Conservation (phyloP, 768 basidiomycete species). For the Serendipita sp. region DNA sequence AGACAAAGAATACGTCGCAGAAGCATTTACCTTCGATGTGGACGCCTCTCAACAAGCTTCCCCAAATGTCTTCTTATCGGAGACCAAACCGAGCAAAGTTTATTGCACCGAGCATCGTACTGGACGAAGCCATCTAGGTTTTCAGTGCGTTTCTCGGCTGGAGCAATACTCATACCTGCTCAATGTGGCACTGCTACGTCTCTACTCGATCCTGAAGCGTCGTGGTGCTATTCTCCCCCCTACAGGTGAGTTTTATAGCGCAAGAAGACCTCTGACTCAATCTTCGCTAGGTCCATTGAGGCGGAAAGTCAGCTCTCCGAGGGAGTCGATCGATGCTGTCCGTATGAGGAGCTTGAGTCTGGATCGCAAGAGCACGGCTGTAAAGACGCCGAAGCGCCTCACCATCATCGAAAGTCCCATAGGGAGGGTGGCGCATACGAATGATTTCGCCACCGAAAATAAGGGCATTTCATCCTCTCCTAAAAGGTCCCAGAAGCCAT, state of each 20-base stretch:
- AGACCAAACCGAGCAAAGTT: constrained; percentile 18
- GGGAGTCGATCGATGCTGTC: constrained; percentile 81
- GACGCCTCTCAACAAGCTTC: no score
- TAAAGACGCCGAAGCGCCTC: constrained; percentile 80
- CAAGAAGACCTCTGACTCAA: background rate
- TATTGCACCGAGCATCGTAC: constrained; percentile 68
- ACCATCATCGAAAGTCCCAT: constrained; percentile 92
- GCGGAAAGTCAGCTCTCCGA: constrained; percentile 14
- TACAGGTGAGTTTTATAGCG: background rate
- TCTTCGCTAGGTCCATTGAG: background rate
- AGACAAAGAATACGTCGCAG: background rate
- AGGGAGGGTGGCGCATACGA: constrained; percentile 60
- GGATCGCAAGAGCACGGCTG: constrained; percentile 91
- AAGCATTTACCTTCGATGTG: background rate
- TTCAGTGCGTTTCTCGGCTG: constrained; percentile 84
- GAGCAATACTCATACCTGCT: constrained; percentile 97
- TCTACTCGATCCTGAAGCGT: constrained; percentile 76
- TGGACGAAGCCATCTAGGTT: constrained; percentile 51
- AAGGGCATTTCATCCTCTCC: background rate
- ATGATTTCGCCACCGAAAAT: constrained; percentile 23
- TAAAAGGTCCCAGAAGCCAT: constrained; percentile 7
- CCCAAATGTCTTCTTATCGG: background rate
- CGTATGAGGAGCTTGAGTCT: constrained; percentile 67
- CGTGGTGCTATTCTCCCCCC: constrained; percentile 71
- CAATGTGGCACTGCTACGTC: constrained; percentile 82